Base-by-base conservation (phyloP, 805 yeast genomes). In the Spathaspora hagerdaliae region DNA sequence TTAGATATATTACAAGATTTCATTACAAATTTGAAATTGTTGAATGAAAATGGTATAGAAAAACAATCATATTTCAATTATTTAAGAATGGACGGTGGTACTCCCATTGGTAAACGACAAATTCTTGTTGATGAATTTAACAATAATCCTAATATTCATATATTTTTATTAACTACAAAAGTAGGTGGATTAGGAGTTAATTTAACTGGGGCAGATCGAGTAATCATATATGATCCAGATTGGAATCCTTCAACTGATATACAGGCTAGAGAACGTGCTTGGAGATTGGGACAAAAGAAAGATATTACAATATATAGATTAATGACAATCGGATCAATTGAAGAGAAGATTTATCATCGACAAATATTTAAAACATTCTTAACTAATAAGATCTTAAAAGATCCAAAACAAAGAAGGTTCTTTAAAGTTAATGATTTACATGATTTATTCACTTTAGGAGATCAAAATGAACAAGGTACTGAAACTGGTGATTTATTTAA, bases 231-330 rank as follows among this genome's bases (percentile, higher is more conserved):
- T 60, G 99, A 92, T 58, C 99, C 99, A 0, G 98, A 94, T 64
- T 92, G 99, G 99, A 92, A 92, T 58, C 99, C 99, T 0, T 89
- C 97, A 1, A 94, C 98, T 0, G 99, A 92, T 68, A 76, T 91
- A 48, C 99, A 92, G 64, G 99, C 99, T 0, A 74, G 98, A 48
- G 99, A 92, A 61, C 69, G 99, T 41, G 97, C 98, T 0, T 94
- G 98, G 98, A 74, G 99, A 52, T 73, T 92, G 51, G 99, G 99
- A 1, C 99, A 92, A 63, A 91, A 86, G 60, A 81, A 83, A 47
- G 96, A 91, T 54, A 97, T 92, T 7, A 81, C 90, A 6, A 91
- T 92, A 32, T 94, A 92, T 56, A 69, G 99, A 47, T 70, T 94
- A 37, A 89, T 94, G 87, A 87, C 90, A 38, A 89, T 97, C 1